Base-by-base conservation (phyloP, 805 yeast species). In the Ogataea pignaliae region DNA sequence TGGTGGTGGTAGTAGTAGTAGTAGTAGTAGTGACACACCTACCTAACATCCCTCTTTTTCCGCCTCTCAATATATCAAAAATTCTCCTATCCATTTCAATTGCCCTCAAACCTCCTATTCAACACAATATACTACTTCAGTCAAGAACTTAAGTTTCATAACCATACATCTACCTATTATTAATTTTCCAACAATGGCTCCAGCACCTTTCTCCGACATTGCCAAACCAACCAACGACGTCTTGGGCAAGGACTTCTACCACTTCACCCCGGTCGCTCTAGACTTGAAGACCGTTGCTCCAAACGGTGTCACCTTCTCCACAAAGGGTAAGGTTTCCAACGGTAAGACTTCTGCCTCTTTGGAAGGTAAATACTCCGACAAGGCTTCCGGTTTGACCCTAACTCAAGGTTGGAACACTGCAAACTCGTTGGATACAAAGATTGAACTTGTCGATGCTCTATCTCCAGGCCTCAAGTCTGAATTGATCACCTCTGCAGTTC, bases 331-430 rank as follows among this genome's bases (percentile, higher is more conserved):
- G 75, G 76, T 83, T 53, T 77, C 83, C 61, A 87, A 82, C 64
- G 83, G 85, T 65, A 73, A 95, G 58, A 81, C 93, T 57, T 81
- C 90, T 51, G 95, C 96, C 57, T 80, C 85, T 63, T 73, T 93
- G 47, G 98, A 93, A 72, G 86, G 95, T 60, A 88, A 87, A 76
- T 87, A 84, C 77, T 72, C 86, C 50, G 99, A 93, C 81, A 88
- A 88, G 78, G 78, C 89, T 51, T 75, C 93, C 51, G 97, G 97
- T 53, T 76, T 93, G 63, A 81, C 97, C 54, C 74, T 93, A 64
- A 89, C 97, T 57, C 98, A 93, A 78, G 96, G 97, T 65, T 90
- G 98, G 97, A 84, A 90, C 75, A 88, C 95, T 60, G 84, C 95
- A 69, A 91, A 91, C 71, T 78, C 85, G 54, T 75, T 93, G 65